phyloP scores from a whole-genome alignment of 257 asterid species.

The Echites panduratus region DNA sequence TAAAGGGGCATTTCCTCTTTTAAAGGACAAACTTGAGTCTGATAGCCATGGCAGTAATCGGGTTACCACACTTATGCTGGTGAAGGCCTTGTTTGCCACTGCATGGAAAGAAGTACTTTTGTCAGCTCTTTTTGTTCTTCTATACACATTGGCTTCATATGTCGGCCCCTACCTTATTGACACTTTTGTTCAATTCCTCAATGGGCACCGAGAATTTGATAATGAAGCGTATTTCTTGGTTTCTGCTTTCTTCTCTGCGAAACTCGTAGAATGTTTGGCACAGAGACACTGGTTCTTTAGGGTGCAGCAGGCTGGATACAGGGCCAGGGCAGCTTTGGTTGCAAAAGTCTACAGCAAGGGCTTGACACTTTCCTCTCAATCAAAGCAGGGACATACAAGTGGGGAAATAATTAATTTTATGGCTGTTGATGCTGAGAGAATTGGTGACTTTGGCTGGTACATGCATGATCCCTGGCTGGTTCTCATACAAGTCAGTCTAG shows the following conservation, averaged over 20 bases:
- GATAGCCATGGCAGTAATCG: conserved; percentile 26
- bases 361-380: conserved; percentile 56
- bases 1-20: conserved; percentile 49
- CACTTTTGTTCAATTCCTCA: conserved; percentile 61
- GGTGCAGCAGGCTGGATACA: conserved; percentile 68
- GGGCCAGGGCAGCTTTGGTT: conserved; percentile 81
- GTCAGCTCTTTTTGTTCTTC: conserved; percentile 46
- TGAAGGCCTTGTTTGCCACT: conserved; percentile 53
- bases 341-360: conserved; percentile 69
- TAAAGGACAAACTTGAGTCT: conserved; percentile 42
- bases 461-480: conserved; percentile 89
- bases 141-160: conserved; percentile 45
- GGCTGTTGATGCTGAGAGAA: conserved; percentile 86
- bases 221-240: conserved; percentile 58
- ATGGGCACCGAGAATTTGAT: conserved; percentile 39
- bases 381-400: conserved; percentile 65
- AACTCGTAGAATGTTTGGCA: conserved; percentile 63
- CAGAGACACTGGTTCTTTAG: conserved; percentile 71
- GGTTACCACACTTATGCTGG: conserved; percentile 62
- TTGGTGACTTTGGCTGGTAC: conserved; percentile 79
- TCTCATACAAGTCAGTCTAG: conserved; percentile 52
- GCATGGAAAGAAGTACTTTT: conserved; percentile 44
- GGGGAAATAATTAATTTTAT: conserved; percentile 84
- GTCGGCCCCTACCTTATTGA: conserved; percentile 86
- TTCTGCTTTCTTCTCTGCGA: conserved; percentile 50